Base-by-base conservation (phyloP, 805 yeast species). In the Metschnikowia kunwiensis region DNA sequence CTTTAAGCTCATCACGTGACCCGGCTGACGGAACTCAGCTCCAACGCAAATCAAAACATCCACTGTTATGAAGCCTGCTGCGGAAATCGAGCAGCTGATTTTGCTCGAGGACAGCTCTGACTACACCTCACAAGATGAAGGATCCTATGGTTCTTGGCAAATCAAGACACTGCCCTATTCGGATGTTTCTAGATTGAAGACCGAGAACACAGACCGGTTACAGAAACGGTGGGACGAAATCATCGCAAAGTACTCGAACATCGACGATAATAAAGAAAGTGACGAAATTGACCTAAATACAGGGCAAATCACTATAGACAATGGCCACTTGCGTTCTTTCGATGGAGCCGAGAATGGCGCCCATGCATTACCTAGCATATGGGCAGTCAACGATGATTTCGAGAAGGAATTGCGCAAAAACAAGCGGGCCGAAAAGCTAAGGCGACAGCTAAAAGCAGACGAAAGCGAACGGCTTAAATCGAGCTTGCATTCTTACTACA, bases 281-380 rank as follows among this genome's bases (percentile, higher is more conserved):
- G 88, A 80, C 53, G 67, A 78, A 16, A 60, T 80, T n/a, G 88
- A 85, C 53, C 50, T 85, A 15, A 51, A 54, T 7, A 77, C 87
- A 0, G 89, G 91, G 0, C 66, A 72, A 38, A 72, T 85, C 1
- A 55, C 79, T 1, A 73, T 65, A 21, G 88, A 85, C 49, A 71
- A 75, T 34, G 95, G 95, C 2, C 94, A 85, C 56, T 48, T 85
- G 15, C 58, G 73, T 38, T 72, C 80, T 2, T 49, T 81, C 38
- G 44, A 40, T 3, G 28, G 35, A 5, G 34, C 24, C 6, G 26
- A 39, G n/a, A 38, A 33, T 24, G 49, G 40, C 9, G 38, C 32
- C 10, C 38, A 27, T 23, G 23, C 50, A 9, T 47, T 47, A 11
- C 54, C 57, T 9, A 51, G 57, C 38, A 58, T 68, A 16, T 73